Conservation (phyloP, 257 asterid species). For the Solanum piurae region DNA sequence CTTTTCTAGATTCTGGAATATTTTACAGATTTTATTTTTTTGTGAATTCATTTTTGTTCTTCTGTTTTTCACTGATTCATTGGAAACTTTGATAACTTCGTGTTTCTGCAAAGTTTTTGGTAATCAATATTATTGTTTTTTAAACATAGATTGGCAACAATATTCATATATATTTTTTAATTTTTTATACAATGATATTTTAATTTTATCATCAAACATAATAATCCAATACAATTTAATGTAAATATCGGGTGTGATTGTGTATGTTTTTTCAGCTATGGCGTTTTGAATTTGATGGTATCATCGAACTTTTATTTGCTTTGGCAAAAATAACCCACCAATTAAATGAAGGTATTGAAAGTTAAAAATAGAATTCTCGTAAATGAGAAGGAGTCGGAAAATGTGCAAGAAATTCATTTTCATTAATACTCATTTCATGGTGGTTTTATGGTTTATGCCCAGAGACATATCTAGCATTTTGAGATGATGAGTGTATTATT, state of each 20-base stretch:
- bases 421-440: neutral
- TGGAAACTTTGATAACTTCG: too few relatives aligned
- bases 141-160: too few relatives aligned
- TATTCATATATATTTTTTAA: too few relatives aligned
- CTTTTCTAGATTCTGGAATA: too few relatives aligned
- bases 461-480: too few relatives aligned
- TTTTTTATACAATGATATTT: neutral
- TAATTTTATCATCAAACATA: neutral
- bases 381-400: neutral
- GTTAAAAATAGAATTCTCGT: neutral
- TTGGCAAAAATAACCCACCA: neutral
- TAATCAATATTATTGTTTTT: too few relatives aligned
- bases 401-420: neutral
- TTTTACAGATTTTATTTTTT: too few relatives aligned
- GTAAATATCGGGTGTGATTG: neutral
- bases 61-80: too few relatives aligned
- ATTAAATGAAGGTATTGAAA: neutral
- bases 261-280: neutral
- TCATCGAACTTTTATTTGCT: neutral
- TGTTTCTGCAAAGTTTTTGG: too few relatives aligned
- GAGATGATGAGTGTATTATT: too few relatives aligned
- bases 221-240: neutral
- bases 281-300: neutral
- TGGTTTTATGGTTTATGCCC: neutral
- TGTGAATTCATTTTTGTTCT: too few relatives aligned